phyloP scores from a whole-genome alignment of 2,329 filamentous ascomycete species.

The Colletotrichum sp. region DNA sequence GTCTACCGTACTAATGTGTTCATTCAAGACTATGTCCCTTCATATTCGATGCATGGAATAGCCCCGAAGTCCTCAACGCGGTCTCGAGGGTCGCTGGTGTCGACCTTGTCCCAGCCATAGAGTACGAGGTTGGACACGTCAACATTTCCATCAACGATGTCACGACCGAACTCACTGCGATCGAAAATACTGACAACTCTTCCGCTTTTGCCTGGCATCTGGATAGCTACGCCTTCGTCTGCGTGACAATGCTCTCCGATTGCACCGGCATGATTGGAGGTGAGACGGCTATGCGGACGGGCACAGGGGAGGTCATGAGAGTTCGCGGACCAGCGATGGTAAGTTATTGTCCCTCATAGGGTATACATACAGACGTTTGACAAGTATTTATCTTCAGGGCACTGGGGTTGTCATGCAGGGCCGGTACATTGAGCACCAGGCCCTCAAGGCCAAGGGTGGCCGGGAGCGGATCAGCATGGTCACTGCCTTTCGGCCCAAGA shows the following conservation, averaged over 20 bases:
- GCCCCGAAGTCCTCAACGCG: conserved; percentile 44
- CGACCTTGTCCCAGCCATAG: conserved; percentile 56
- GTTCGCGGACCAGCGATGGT: conserved; percentile 65
- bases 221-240: conserved; percentile 72
- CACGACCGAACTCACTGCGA: conserved; percentile 25
- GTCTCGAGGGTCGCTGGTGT: conserved; percentile 58
- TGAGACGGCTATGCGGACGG: conserved; percentile 63
- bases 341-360: conserved; percentile 12
- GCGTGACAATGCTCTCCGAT: conserved; percentile 69
- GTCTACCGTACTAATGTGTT: neutral
- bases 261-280: conserved; percentile 68
- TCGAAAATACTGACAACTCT: conserved; percentile 50
- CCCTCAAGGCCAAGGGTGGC: conserved; percentile 62
- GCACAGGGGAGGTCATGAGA: conserved; percentile 59
- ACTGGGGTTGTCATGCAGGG: conserved; percentile 69
- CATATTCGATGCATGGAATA: conserved; percentile 55
- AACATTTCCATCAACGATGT: conserved; percentile 58
- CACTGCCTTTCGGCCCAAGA: conserved; percentile 67
- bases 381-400: conserved; percentile 45
- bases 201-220: conserved; percentile 67
- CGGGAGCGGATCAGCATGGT: conserved; percentile 70
- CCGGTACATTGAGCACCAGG: conserved; percentile 69
- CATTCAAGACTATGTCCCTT: conserved; percentile 60
- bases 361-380: conserved; percentile 21
- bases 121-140: conserved; percentile 59